A percentile compares a stretch with the other conserved stretches of the same genome.
phyloP scores from a whole-genome alignment of 139 green algal genomes.

The Chlamydomonas sp. region DNA sequence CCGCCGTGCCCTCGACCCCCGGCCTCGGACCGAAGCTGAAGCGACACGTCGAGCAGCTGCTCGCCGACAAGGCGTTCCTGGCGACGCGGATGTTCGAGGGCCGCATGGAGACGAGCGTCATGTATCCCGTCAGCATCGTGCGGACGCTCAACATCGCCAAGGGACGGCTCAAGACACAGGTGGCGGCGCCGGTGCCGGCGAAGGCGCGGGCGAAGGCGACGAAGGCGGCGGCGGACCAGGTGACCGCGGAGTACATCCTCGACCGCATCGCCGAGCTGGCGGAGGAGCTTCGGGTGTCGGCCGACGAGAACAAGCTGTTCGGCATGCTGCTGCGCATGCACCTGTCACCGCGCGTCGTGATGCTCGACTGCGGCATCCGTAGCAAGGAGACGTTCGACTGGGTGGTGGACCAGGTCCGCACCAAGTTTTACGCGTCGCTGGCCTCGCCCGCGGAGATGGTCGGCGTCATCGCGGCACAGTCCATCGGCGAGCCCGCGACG shows the following conservation, averaged over 20 bases:
- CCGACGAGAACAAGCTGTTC: neutral
- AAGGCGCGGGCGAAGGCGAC: neutral
- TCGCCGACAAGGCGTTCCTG: neutral
- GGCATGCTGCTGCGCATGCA: neutral
- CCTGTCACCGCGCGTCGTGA: neutral
- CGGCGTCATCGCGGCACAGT: slow-evolving; percentile 86
- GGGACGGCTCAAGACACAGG: no score
- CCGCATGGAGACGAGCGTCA: neutral
- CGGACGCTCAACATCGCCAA: slow-evolving; percentile 9
- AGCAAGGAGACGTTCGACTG: neutral
- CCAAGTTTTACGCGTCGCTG: neutral
- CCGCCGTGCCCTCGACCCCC: neutral
- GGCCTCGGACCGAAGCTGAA: no score
- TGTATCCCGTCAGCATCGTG: slow-evolving; percentile 1
- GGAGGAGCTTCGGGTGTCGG: neutral
- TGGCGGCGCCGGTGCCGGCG: neutral
- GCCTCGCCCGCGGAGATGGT: slow-evolving; percentile 60
- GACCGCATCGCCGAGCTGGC: neutral
- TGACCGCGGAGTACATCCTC: neutral
- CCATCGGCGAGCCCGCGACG: slow-evolving; percentile 89
- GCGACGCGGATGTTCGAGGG: neutral
- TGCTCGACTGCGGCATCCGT: neutral
- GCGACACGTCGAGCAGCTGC: slow-evolving; percentile 8
- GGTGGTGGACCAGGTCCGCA: neutral
- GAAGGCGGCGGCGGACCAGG: neutral